Evolutionary conservation across 495 filamentous ascomycete genomes (phyloP), one percentile per base, ranked within the genome.

Genomic region (Annulohypoxylon nitens): DNA sequence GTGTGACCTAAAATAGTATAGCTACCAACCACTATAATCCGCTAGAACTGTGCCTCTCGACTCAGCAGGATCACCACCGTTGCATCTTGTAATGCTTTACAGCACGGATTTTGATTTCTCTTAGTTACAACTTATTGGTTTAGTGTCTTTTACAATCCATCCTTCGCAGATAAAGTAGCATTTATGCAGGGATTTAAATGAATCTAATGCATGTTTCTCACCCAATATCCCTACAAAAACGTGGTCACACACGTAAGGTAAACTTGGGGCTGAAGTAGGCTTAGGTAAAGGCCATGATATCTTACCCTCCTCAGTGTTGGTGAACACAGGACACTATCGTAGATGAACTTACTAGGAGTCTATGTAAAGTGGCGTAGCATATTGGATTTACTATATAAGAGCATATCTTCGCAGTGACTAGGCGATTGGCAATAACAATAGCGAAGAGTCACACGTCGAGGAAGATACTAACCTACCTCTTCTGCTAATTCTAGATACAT

Each of bases 1-100:
- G 23, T 33, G 3, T 55, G 51, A 55, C 51, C 51, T 14, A 55
- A 55, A 55, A 55, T 55, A 55, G 51, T 26, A 55, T 16, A 25
- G 20, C 48, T 26, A 51, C 33, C 5, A 55, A 33, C 51, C 10
- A 14, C 51, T 16, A 34, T 4, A 14, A 16, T 16, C 1, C 26
- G 8, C 25, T 34, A 55, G 16, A 55, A 12, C 51, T 14, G 51
- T 55, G 51, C 25, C 26, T 7, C 51, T 34, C 51, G 11, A 55
- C 51, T 55, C 51, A 33, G 26, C 51, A 55, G 26, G 51, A 55
- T 33, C 51, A 34, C 51, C 10, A 55, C 14, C 25, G 51, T 55
- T 33, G 48, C 11, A 51, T 1, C 2, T 26, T 26, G 18, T 20
- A 47, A 47, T 47, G 8, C 18, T 20, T 53, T 53, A 4, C 48